These are phyloP conservation scores for Cyclocybe aegerita DNA, from an alignment of 768 basidiomycete genomes.

Conservation along the genomic window DNA sequence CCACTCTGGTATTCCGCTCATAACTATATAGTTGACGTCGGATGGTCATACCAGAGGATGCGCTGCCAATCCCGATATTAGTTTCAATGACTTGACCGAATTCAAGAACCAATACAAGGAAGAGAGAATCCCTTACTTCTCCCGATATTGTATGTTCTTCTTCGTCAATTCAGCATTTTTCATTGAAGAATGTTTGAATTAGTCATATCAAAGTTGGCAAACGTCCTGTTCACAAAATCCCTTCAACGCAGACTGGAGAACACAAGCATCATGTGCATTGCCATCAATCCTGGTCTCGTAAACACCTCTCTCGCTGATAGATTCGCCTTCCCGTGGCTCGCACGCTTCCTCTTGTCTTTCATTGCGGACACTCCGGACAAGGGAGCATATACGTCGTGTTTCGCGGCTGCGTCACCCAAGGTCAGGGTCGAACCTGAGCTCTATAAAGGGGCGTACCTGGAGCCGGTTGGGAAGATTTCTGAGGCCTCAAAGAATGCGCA, in stretches of 20 bases:
- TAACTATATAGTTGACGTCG: no score
- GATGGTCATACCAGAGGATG: no score
- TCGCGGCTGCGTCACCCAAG: constrained; percentile 37
- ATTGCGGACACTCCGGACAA: constrained; percentile 24
- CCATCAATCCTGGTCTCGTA: constrained; percentile 41
- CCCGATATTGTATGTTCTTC: constrained; percentile 10
- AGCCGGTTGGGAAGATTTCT: constrained; percentile 30
- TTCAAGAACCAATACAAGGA: constrained; percentile 9
- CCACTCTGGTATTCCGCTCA: no score
- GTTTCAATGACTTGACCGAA: constrained; percentile 11
- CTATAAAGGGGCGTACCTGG: constrained; percentile 38
- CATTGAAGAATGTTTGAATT: background rate
- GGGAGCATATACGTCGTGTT: constrained; percentile 36
- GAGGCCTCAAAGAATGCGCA: constrained; percentile 27
- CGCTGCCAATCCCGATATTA: background rate
- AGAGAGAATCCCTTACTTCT: constrained; percentile 8
- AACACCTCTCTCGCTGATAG: constrained; percentile 25
- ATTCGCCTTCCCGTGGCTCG: constrained; percentile 15
- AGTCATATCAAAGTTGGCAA: constrained; percentile 18
- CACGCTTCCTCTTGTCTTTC: constrained; percentile 14
- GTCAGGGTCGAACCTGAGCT: constrained; percentile 30
- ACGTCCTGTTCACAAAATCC: constrained; percentile 12
- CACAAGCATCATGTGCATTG: constrained; percentile 31
- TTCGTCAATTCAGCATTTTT: background rate
- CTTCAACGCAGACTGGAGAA: constrained; percentile 16